These are phyloP conservation scores for Phoma herbarum DNA, from an alignment of 2,329 filamentous ascomycete genomes.

Conservation along the genomic window DNA sequence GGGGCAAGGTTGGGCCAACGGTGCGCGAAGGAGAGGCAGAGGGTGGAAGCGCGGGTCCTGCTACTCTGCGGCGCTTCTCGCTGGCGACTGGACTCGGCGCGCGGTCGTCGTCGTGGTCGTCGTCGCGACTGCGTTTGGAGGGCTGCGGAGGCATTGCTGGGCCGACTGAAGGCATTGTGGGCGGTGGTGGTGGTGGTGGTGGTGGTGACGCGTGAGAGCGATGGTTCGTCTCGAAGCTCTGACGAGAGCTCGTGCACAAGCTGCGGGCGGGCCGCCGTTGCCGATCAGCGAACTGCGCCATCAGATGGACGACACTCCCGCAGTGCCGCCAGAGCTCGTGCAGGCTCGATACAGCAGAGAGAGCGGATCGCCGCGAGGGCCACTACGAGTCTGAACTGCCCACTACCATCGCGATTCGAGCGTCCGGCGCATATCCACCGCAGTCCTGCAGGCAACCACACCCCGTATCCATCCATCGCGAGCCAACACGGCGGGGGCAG, in stretches of 20 bases:
- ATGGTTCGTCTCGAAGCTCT: not conserved
- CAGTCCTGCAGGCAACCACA: not conserved
- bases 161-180: slow-evolving; percentile 67
- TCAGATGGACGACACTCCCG: slow-evolving; percentile 14
- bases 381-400: not conserved
- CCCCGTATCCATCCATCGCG: not conserved
- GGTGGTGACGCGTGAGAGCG: not conserved
- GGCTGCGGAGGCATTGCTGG: slow-evolving; percentile 75
- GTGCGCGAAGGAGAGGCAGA: slow-evolving; percentile 20
- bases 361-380: not conserved
- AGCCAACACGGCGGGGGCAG: slow-evolving; percentile 1
- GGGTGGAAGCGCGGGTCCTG: slow-evolving; percentile 66
- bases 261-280: slow-evolving; percentile 28
- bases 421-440: not conserved
- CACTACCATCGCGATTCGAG: not conserved
- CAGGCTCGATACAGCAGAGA: slow-evolving; percentile 3
- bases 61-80: slow-evolving; percentile 62
- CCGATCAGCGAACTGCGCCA: slow-evolving; percentile 19
- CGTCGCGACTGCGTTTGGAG: slow-evolving; percentile 60
- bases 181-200: not conserved
- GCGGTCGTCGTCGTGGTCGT: slow-evolving; percentile 55
- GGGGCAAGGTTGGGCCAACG: not conserved
- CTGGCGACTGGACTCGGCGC: slow-evolving; percentile 52
- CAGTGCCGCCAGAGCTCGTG: slow-evolving; percentile 21
- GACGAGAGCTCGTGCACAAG: slow-evolving; percentile 14